Evolutionary conservation across 176 grass and related monocot genomes (phyloP), one percentile per base, ranked within the genome.

Genomic region (Aechmea fasciata): DNA sequence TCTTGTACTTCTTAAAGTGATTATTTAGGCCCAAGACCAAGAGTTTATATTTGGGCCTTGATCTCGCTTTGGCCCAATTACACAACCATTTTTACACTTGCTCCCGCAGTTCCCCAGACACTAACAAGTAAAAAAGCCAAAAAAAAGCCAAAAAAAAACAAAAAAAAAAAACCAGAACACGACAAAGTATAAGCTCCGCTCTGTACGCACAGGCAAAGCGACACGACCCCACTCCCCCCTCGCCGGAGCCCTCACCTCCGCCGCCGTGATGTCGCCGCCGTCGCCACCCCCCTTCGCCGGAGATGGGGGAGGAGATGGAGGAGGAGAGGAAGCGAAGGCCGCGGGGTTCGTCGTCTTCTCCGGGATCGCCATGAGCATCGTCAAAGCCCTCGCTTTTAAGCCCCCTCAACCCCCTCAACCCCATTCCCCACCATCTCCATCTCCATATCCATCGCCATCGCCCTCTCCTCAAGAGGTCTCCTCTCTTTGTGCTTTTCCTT

Each of bases 311-410:
- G 67, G 22, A 15, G 47, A 48, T 11, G 47, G 9, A 17, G 22
- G 51, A 11, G 23, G 50, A 9, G 17, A 2, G 18, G 48, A 17
- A 1, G 18, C 15, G 48, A 69, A 51, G 48, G 23, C 11, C 6
- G 8, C 67, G 3, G 41, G 48, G 48, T 69, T 69, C 48, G 67
- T 50, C 67, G 54, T 18, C 54, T 59, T 59, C 15, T 59, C 54
- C 9, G 15, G 19, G 47, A 50, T 51, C 11, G n/a, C 18, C 67
- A 22, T 69, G 49, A 11, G 67, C 47, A 69, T 69, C 49, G 11
- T 69, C 17, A 25, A 69, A 69, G 67, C 48, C 17, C 18, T 69
- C 48, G 19, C 18, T 11, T 14, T 51, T 50, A 7, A 49, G 12
- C 47, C 47, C 11, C 19, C 67, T 23, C 12, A 20, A 19, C 47